phyloP scores from a whole-genome alignment of 805 yeast genomes.

The Wickerhamomyces strasburgensis region DNA sequence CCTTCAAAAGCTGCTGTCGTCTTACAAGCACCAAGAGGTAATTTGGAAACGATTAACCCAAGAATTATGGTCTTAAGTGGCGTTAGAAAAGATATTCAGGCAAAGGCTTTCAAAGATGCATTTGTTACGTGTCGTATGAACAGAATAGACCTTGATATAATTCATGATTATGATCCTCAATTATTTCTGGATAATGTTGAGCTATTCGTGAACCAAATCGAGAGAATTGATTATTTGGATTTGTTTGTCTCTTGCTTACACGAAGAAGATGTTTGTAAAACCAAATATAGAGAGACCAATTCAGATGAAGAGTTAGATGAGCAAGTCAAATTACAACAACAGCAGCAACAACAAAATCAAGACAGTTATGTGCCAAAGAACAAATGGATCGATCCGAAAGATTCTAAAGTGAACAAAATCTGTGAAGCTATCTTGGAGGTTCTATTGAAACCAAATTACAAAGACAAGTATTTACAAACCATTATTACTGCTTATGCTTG shows the following conservation, averaged over 20 bases:
- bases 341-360: slow-evolving; percentile 34
- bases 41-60: slow-evolving; percentile 89
- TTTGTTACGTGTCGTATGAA: slow-evolving; percentile 83
- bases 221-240: slow-evolving; percentile 71
- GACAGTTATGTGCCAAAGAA: slow-evolving; percentile 28
- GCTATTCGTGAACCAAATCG: slow-evolving; percentile 64
- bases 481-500: slow-evolving; percentile 90
- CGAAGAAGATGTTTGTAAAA: slow-evolving; percentile 77
- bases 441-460: slow-evolving; percentile 45
- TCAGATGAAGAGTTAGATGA: slow-evolving; percentile 28
- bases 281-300: slow-evolving; percentile 76
- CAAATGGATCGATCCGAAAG: slow-evolving; percentile 32
- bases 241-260: slow-evolving; percentile 80
- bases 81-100: slow-evolving; percentile 64
- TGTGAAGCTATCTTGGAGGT: slow-evolving; percentile 67
- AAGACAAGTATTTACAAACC: slow-evolving; percentile 61
- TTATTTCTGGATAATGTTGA: slow-evolving; percentile 61
- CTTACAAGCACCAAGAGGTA: slow-evolving; percentile 94
- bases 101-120: slow-evolving; percentile 61
- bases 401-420: slow-evolving; percentile 66
- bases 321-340: slow-evolving; percentile 27
- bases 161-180: slow-evolving; percentile 81
- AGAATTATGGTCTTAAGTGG: slow-evolving; percentile 85
- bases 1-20: slow-evolving; percentile 81
- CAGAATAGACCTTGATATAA: slow-evolving; percentile 82